A percentile compares a stretch with the other conserved stretches of the same genome.
Evolutionary conservation across 2,329 filamentous ascomycete species (phyloP).

Genomic region (Neocatenulostroma microsporum): DNA sequence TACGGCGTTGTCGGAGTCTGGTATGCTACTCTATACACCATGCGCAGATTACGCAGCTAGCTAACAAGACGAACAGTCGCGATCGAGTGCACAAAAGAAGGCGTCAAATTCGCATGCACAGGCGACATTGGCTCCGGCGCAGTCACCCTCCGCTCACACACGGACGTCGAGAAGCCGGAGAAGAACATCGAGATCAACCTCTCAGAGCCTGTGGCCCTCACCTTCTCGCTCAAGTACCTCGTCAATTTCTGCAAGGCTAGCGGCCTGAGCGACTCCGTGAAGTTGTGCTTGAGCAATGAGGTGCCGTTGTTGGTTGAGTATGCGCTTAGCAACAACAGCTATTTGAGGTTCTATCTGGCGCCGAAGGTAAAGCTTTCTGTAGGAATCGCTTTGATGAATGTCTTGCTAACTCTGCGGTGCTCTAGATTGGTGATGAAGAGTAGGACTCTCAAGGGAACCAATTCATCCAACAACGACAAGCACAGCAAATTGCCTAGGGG

Average conservation of each 20-base stretch:
- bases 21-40: constrained; percentile 46
- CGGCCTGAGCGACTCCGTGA: constrained; percentile 71
- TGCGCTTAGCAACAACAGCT: constrained; percentile 68
- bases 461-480: too few species aligned
- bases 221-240: constrained; percentile 98
- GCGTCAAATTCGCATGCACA: constrained; percentile 86
- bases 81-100: constrained; percentile 95
- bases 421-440: constrained; percentile 60
- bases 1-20: constrained; percentile 86
- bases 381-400: too few species aligned
- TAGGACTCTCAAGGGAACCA: too few species aligned
- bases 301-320: constrained; percentile 96
- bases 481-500: too few species aligned
- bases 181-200: constrained; percentile 83
- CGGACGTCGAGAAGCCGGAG: constrained; percentile 79
- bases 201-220: constrained; percentile 84
- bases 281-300: constrained; percentile 90
- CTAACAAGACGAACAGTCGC: constrained; percentile 53
- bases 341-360: constrained; percentile 93
- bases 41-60: neutral
- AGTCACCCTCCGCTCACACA: constrained; percentile 83
- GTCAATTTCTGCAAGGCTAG: constrained; percentile 99
- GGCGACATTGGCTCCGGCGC: constrained; percentile 95
- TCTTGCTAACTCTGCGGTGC: neutral
- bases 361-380: too few species aligned